These are phyloP conservation scores for Stachybotrys chartarum DNA, from an alignment of 2,329 filamentous ascomycete species.

Conservation along the genomic window DNA sequence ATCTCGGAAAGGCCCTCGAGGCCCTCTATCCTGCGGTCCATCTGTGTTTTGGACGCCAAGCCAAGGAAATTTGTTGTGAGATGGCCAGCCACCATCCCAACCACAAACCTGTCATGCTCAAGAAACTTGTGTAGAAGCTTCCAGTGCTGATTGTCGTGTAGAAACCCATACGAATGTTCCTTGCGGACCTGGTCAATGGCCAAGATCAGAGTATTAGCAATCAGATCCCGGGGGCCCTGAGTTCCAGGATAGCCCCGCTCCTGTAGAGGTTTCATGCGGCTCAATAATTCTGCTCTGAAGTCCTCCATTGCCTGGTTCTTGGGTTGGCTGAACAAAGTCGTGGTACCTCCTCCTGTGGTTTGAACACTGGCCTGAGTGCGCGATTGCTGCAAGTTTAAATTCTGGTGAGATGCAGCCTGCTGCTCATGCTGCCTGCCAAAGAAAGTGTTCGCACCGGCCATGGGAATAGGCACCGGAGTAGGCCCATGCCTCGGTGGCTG, in stretches of 20 bases:
- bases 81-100: slow-evolving; percentile 17
- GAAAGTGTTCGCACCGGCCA: slow-evolving; percentile 28
- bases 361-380: background rate
- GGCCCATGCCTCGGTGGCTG: background rate
- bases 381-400: background rate
- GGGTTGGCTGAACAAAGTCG: slow-evolving; percentile 15
- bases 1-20: slow-evolving; percentile 16
- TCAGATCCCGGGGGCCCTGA: background rate
- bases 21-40: slow-evolving; percentile 16
- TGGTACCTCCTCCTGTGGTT: background rate
- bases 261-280: slow-evolving; percentile 1
- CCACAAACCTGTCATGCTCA: slow-evolving; percentile 20
- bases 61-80: slow-evolving; percentile 20
- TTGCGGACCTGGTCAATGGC: slow-evolving; percentile 17
- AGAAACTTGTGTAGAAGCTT: slow-evolving; percentile 19
- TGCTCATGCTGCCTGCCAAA: slow-evolving; percentile 16
- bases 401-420: background rate
- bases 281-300: slow-evolving; percentile 12
- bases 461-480: slow-evolving; percentile 20
- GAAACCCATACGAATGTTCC: slow-evolving; percentile 15
- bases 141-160: slow-evolving; percentile 28
- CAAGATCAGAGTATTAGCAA: slow-evolving; percentile 12
- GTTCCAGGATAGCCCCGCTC: background rate
- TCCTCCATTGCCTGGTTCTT: slow-evolving; percentile 13
- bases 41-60: slow-evolving; percentile 12